These are phyloP conservation scores for Silene vulgaris DNA, from an alignment of 179 eudicot genomes.

Conservation along the genomic window DNA sequence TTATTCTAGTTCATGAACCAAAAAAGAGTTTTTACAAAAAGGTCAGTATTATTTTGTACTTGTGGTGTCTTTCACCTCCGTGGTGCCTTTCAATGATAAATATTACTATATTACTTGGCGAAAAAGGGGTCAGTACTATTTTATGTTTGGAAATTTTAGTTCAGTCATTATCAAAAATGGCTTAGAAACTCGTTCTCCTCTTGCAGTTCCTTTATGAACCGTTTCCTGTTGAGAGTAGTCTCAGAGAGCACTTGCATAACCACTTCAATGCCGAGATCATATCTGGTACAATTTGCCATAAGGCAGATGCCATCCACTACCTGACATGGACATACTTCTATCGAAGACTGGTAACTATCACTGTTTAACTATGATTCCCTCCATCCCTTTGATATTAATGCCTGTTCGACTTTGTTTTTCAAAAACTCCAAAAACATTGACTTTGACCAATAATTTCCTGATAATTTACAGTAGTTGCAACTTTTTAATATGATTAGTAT, in stretches of 20 bases:
- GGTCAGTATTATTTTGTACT: slow-evolving; percentile 34
- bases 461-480: background rate
- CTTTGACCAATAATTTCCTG: background rate
- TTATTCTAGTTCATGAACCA: slow-evolving; percentile 96
- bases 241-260: slow-evolving; percentile 86
- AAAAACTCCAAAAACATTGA: background rate
- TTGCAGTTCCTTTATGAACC: slow-evolving; percentile 95
- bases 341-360: slow-evolving; percentile 64
- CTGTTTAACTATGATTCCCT: background rate
- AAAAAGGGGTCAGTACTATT: slow-evolving; percentile 54
- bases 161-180: background rate
- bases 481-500: background rate
- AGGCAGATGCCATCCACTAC: slow-evolving; percentile 93
- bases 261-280: slow-evolving; percentile 96
- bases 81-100: background rate
- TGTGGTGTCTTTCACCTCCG: background rate
- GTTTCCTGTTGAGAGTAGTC: slow-evolving; percentile 98
- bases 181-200: slow-evolving; percentile 17
- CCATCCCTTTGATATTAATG: background rate
- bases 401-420: slow-evolving; percentile 2
- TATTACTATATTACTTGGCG: background rate
- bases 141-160: background rate
- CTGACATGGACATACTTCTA: slow-evolving; percentile 94
- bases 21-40: slow-evolving; percentile 97
- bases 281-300: slow-evolving; percentile 85